phyloP scores from a whole-genome alignment of 768 basidiomycete genomes.

The Hygrocybe punicea region DNA sequence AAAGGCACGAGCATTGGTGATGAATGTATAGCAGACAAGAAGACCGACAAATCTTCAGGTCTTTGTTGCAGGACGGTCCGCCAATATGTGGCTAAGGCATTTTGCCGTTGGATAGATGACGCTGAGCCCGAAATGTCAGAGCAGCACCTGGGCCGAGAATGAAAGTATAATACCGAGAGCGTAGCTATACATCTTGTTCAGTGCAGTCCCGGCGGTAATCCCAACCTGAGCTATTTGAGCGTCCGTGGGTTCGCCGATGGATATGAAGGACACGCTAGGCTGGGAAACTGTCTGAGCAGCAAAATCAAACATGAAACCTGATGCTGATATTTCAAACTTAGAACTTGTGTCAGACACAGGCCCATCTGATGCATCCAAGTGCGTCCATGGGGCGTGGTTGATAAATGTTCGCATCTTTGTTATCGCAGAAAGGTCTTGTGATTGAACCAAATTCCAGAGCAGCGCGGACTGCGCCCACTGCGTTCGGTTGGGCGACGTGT shows the following conservation, averaged over 20 bases:
- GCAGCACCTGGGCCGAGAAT: background rate
- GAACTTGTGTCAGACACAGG: constrained; percentile 31
- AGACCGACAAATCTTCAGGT: constrained; percentile 40
- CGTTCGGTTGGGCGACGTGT: constrained; percentile 46
- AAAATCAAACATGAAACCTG: constrained; percentile 60
- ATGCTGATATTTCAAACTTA: constrained; percentile 40
- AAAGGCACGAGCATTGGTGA: constrained; percentile 57
- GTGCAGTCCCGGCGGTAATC: constrained; percentile 32
- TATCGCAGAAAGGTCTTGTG: constrained; percentile 43
- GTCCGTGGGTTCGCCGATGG: constrained; percentile 44
- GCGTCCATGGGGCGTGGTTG: constrained; percentile 46
- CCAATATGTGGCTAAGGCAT: constrained; percentile 55
- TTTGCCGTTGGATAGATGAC: constrained; percentile 50
- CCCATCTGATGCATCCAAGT: constrained; percentile 39
- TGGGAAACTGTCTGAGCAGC: constrained; percentile 50
- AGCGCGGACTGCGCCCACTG: constrained; percentile 57
- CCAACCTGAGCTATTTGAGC: constrained; percentile 46
- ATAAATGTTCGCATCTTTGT: constrained; percentile 46
- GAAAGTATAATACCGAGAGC: constrained; percentile 44
- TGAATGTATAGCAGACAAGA: constrained; percentile 45
- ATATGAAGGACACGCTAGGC: constrained; percentile 44
- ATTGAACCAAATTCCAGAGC: constrained; percentile 56
- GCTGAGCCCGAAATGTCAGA: constrained; percentile 37
- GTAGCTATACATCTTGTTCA: constrained; percentile 60
- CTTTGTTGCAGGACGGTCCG: constrained; percentile 47